Evolutionary conservation across 306 rosid species (phyloP), one percentile per base, ranked within the genome.

Genomic region (Ammopiptanthus mongolicus): DNA sequence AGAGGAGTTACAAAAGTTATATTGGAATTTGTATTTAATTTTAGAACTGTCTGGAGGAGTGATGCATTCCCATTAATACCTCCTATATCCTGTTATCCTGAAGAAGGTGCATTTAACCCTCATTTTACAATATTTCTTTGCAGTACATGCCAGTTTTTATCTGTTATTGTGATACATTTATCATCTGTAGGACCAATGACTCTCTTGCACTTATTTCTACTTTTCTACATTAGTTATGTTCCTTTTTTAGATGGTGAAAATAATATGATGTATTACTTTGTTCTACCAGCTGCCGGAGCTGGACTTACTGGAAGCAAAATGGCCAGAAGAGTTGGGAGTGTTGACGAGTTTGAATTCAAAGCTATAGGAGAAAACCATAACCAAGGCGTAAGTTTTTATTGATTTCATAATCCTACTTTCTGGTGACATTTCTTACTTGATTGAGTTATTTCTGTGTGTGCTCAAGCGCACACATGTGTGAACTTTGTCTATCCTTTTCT

Each of bases 321-420:
- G 89, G 91, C 92, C 69, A 87, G 86, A 65, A 84, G 95, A 84
- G 87, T 68, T 29, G 95, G 87, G 63, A 22, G 29, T 22, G 76
- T 90, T 74, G 91, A 90, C 2, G 95, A 84, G 79, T 87, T 87
- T 73, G 92, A 90, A 77, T 87, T 87, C 68, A 87, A 81, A 80
- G 74, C 83, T 8, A 71, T 90, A 22, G 88, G 89, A 65, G 88
- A 77, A 83, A 86, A 81, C 76, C 87, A 84, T 69, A 84, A 74
- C 83, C 86, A 86, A 83, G 96, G 92, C 46, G 90, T 87, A 76
- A 86, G 92, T 58, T 55, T 66, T 74, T 78, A 68, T 57, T 65
- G 66, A 51, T 80, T 72, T 80, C 66, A 61, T 67, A 19, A 59
- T 68, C 70, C 66, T 67, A 69, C 42, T 37, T 66, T 73, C 51